Base-by-base conservation (phyloP, 2,329 filamentous ascomycete species). In the Alternaria conjuncta region DNA sequence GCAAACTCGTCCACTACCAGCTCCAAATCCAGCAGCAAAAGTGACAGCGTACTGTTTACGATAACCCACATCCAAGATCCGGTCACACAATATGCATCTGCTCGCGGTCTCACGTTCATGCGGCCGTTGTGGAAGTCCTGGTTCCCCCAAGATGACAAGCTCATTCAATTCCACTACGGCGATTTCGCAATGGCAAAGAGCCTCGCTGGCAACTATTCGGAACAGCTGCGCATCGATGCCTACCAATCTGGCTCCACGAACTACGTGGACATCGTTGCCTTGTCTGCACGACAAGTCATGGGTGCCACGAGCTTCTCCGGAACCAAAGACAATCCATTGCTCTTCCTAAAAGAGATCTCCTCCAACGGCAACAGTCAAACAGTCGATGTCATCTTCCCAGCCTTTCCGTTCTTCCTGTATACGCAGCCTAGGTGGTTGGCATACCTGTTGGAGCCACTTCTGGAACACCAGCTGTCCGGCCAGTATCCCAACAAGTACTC, bases 301-400 rank as follows among this genome's bases (percentile, higher is more conserved):
- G 93, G 92, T 7, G 92, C 91, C 2, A 93, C 90, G 3, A 89
- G 90, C 67, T 92, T 94, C 74, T 87, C 91, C 7, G 88, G 91
- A 46, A 91, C 92, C 20, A 86, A 87, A 4, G 87, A 93, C 4
- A 85, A 88, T 65, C 91, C 91, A 0, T 85, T 95, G 45, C 79
- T 96, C 21, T 96, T 96, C 80, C 81, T 95, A 64, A 96, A 96
- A 76, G 93, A 96, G 77, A 95, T 96, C 60, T 93, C 91, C 1
- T 94, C 91, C 3, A 92, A 95, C 71, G 92, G 92, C 5, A 95
- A 96, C 73, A 90, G 90, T 78, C 92, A 96, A 76, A 96, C 92
- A 0, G 91, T 96, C 11, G 92, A 95, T 81, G 92, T 96, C 60
- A 95, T 96, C 71, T 96, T 94, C 82, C 93, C 92, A 0, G 87